phyloP scores from a whole-genome alignment of 139 green algal species.

The Picochlorum sp. region DNA sequence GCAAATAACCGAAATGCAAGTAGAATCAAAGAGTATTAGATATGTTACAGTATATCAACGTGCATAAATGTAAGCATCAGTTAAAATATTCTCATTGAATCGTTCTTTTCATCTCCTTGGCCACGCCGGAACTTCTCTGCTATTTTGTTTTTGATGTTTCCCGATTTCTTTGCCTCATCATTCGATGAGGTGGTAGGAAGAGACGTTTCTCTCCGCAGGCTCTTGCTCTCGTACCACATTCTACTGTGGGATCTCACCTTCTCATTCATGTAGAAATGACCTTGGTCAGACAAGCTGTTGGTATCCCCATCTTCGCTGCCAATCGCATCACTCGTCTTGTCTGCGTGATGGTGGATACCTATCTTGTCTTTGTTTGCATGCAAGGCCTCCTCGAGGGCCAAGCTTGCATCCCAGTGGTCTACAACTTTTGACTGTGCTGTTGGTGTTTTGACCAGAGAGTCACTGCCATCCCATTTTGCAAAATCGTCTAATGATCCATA shows the following conservation, averaged over 20 bases:
- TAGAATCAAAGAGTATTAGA: not conserved
- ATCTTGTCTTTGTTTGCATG: not conserved
- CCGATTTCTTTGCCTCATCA: too few species aligned
- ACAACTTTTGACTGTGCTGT: conserved; percentile 13
- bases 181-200: too few species aligned
- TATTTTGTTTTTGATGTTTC: not conserved
- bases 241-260: too few species aligned
- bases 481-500: conserved; percentile 8
- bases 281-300: too few species aligned
- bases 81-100: too few species aligned
- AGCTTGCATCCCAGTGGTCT: conserved; percentile 19
- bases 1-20: conserved; percentile 23
- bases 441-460: conserved; percentile 18
- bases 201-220: too few species aligned
- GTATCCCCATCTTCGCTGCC: too few species aligned
- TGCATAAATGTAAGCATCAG: not conserved
- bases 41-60: conserved; percentile 10
- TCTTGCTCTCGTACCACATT: too few species aligned
- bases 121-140: not conserved
- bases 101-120: too few species aligned
- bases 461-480: conserved; percentile 20
- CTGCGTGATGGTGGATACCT: not conserved
- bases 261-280: too few species aligned
- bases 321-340: too few species aligned
- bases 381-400: conserved; percentile 22